Percentiles rank a stretch among this genome's conserved stretches.
Evolutionary conservation across 2,329 filamentous ascomycete species (phyloP).

Genomic region (Epichloe gansuensis): DNA sequence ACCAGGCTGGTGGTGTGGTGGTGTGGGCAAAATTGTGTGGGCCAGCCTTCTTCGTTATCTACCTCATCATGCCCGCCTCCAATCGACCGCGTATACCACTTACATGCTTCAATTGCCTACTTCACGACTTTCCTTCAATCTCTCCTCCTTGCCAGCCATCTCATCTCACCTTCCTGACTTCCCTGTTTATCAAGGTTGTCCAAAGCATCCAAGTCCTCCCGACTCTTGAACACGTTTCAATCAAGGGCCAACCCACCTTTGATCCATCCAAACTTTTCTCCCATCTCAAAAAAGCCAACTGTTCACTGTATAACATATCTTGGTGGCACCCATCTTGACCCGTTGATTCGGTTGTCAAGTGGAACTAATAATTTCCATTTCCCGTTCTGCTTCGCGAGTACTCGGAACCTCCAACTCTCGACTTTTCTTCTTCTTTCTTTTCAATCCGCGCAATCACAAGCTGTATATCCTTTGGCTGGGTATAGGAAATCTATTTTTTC

Average conservation of each 20-base stretch:
- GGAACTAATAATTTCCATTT: conserved; percentile 6
- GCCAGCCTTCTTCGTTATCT: conserved; percentile 11
- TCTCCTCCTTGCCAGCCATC: not conserved
- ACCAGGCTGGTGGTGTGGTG: not conserved
- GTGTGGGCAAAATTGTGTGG: not conserved
- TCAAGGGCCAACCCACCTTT: conserved; percentile 2
- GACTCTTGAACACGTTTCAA: not conserved
- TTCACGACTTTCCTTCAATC: conserved; percentile 28
- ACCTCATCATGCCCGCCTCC: conserved; percentile 15
- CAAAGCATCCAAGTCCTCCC: too few relatives aligned
- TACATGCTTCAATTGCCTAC: conserved; percentile 14
- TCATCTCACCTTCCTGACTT: conserved; percentile 1
- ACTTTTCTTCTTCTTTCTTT: not conserved
- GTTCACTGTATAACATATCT: not conserved
- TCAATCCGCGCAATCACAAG: not conserved
- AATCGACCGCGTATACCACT: conserved; percentile 6
- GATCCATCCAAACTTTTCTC: not conserved
- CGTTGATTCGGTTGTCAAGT: conserved; percentile 38
- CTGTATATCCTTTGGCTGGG: not conserved
- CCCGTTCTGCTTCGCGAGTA: not conserved
- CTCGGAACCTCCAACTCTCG: not conserved
- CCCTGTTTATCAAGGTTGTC: conserved; percentile 2
- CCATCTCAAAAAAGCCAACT: not conserved
- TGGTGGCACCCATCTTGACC: conserved; percentile 24
- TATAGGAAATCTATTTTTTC: conserved; percentile 1